Evolutionary conservation across 78 protist species (phyloP), one percentile per base, ranked within the genome.

Genomic region (Dictyostelium brefeldianum): DNA sequence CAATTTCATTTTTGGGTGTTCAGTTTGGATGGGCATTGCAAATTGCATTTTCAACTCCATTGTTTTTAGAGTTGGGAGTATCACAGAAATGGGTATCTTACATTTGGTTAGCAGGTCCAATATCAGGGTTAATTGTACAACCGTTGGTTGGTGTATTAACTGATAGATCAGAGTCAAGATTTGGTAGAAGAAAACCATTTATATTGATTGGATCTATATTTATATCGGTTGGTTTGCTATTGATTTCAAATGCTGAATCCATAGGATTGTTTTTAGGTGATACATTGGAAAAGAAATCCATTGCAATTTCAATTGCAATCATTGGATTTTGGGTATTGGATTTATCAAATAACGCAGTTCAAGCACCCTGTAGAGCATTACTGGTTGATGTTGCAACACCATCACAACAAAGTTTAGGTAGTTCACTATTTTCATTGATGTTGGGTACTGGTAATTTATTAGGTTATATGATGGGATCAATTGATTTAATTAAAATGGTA

Each of bases 261-360:
- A 41, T 94, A 22, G 96, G 96, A 11, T 10, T 53, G 22, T 47
- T 9, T 12, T 25, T 94, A 11, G 96, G 96, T 36, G 96, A 91
- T 74, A 41, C 69, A 9, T 15, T 67, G 43, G 80, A 25, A 27
- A 12, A 22, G 9, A 71, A 84, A 59, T 17, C 57, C 1, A 8
- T 57, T 10, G 51, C 95, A 11, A 80, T 91, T 18, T 14, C 83
- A 27, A 29, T 50, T 18, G 80, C 84, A 11, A 70, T 94, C 10
- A 78, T 94, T 18, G 96, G 96, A 70, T 83, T 94, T 80, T 94
- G 96, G 96, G 50, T 94, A 9, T 81, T 94, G 29, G 96, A 94
- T 92, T 51, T 94, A 51, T 77, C 96, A 15, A 94, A 94, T 59
- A 94, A 94, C 78, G 48, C 85, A 12, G 94, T 94, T 31, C 96